Evolutionary conservation across 2,329 filamentous ascomycete genomes (phyloP), one percentile per base, ranked within the genome.

Genomic region (Colletotrichum cereale): DNA sequence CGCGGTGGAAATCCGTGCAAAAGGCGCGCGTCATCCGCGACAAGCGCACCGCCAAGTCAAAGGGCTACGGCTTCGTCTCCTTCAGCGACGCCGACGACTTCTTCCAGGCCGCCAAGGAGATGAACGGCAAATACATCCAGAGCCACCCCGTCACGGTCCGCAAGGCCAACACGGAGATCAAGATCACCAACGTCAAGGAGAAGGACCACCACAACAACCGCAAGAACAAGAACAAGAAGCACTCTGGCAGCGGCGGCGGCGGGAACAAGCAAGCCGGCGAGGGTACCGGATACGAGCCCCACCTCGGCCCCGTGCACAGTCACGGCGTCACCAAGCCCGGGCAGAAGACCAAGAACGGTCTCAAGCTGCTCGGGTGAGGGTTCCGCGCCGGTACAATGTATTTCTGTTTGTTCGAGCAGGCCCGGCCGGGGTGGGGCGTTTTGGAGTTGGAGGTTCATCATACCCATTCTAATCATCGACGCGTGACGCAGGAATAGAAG

Each of bases 51-150:
- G 96, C 93, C 67, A 99, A 99, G 84, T 97, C 93, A 78, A 97
- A 96, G 80, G 96, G 96, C 0, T 99, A 94, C 79, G 96, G 96
- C 3, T 99, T 99, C 79, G 95, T 99, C 67, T 96, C 94, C 82
- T 98, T 99, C 83, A 92, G 91, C 77, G 93, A 98, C 79, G 93
- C 95, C 38, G 96, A 99, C 80, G 95, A 98, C 78, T 98, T 97
- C 81, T 98, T 99, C 86, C 90, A 94, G 77, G 96, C 96, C 2
- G 96, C 95, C 77, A 95, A 96, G 84, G 96, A 98, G 84, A 98
- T 98, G 96, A 93, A 98, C 78, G 95, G 95, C 76, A 98, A 99
- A 84, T 99, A 99, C 83, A 98, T 99, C 79, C 96, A 97, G 77
- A 98, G 95, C 80, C 96, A 98, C 81, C 96, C 96, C 0, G 93